Conservation (phyloP, 345 rosid species). For the Fremontodendron californicum region DNA sequence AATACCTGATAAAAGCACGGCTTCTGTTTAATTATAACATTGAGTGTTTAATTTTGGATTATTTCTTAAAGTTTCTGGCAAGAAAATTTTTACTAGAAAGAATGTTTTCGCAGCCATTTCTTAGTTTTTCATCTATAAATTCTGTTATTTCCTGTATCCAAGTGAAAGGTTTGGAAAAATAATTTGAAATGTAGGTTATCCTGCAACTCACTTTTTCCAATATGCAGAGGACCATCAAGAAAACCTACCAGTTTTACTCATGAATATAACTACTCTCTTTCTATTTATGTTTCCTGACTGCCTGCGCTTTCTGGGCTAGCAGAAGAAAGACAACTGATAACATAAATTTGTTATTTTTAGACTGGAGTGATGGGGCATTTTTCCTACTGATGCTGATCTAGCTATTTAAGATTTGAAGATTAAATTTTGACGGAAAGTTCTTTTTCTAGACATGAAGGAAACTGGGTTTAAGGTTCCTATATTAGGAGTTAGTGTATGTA, state of each 20-base stretch:
- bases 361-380: background rate
- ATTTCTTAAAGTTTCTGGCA: background rate
- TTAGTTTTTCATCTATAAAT: background rate
- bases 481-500: background rate
- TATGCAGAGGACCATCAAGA: background rate
- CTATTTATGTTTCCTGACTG: background rate
- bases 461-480: background rate
- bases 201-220: background rate
- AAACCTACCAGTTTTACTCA: background rate
- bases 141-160: background rate
- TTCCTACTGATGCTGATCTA: background rate
- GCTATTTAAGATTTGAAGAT: background rate
- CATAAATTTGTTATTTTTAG: background rate
- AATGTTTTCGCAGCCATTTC: background rate
- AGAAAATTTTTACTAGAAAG: background rate
- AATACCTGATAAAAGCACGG: background rate
- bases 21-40: background rate
- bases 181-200: background rate
- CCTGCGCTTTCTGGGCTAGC: background rate
- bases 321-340: background rate
- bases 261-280: background rate
- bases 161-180: background rate
- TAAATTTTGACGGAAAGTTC: background rate
- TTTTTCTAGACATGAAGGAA: background rate
- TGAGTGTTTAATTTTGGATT: background rate